Base-by-base conservation (phyloP, 257 asterid species). In the Lantana camara region DNA sequence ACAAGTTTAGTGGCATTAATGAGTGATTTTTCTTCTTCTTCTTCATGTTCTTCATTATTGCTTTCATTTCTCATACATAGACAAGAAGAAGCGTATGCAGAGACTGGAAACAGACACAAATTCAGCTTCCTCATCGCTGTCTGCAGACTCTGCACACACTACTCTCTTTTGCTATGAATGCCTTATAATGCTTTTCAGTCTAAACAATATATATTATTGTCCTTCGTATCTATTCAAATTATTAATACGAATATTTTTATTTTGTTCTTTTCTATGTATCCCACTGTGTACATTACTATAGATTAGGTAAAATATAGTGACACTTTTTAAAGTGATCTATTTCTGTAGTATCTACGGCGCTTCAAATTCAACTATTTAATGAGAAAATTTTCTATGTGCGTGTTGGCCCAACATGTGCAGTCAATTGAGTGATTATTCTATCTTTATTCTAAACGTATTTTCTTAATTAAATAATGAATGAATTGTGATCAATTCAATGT, bases 81-180 rank as follows among this genome's bases (percentile, higher is more conserved):
- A 77, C 77, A 71, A 44, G 42, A 35, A 53, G 49, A 35, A 47
- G 52, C 23, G 51, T 67, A 40, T 48, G 69, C 48, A 17, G 75
- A 23, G 48, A 16, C 54, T 37, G 80, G 67, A 53, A 73, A 67
- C 21, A 78, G 21, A 66, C 83, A 78, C 5, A 74, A 48, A 11
- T 54, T 55, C 40, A 77, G 40, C 57, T 73, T 73, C 71, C 64
- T 69, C 82, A 68, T 73, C 60, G 75, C 64, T 77, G 11, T 1
- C 40, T 35, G 40, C 40, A 27, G 32, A 23, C 44, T 20, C 3
- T 10, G 51, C 7, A n/a, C n/a, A n/a, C n/a, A n/a, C n/a, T 9
- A 7, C 15, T 7, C 9, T 0, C 22, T 15, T 10, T 22, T 3
- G 4, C 32, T 40, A 22, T 30, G 57, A 15, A 15, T 40, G 34